These are phyloP conservation scores for Saccharomyces hybrid DNA, from an alignment of 1,139 yeast species.

Conservation along the genomic window DNA sequence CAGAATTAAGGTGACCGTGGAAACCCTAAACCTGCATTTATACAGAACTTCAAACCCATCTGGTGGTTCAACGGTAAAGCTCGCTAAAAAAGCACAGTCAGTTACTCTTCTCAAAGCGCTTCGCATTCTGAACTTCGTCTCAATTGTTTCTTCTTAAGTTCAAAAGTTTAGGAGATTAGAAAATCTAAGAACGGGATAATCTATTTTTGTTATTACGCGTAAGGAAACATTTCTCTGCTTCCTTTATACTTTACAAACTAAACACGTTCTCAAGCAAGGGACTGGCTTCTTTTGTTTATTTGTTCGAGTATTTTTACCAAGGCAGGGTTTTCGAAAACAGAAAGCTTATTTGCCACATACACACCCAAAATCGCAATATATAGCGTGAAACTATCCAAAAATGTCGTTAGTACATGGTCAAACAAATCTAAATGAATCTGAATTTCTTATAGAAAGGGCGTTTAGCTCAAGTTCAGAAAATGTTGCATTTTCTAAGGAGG, in stretches of 20 bases:
- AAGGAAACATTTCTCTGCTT: background rate
- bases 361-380: too few species aligned
- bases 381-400: background rate
- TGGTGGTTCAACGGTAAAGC: background rate
- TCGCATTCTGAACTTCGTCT: background rate
- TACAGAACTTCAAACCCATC: background rate
- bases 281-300: background rate
- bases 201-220: background rate
- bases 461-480: constrained; percentile 5
- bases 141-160: background rate
- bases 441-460: constrained; percentile 3
- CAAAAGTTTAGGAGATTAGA: background rate
- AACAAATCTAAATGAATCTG: background rate
- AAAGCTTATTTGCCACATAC: background rate
- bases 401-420: constrained; percentile 5
- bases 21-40: background rate
- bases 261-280: background rate
- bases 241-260: background rate
- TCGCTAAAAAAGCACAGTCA: background rate
- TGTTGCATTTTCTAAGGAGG: constrained; percentile 1
- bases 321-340: background rate
- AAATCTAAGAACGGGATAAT: background rate
- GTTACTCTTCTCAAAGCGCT: background rate
- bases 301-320: background rate
- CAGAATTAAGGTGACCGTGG: background rate